Evolutionary conservation across 2,329 filamentous ascomycete genomes (phyloP).

Genomic region (Aspergillus amoenus): DNA sequence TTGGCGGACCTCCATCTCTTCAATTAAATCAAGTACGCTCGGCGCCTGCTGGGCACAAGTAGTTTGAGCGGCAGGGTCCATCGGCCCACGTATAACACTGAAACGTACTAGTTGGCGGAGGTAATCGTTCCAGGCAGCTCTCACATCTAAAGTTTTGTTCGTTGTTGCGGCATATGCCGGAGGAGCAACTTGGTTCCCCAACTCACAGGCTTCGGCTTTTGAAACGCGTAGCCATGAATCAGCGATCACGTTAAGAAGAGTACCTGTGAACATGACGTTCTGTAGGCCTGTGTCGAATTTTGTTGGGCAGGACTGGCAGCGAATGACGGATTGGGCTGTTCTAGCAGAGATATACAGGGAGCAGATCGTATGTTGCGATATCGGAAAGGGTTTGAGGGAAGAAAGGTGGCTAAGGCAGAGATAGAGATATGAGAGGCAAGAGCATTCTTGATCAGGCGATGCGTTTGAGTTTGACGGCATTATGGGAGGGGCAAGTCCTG

Average conservation of each 20-base stretch:
- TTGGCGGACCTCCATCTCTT: slow-evolving; percentile 44
- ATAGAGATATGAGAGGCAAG: slow-evolving; percentile 45
- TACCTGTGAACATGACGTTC: slow-evolving; percentile 49
- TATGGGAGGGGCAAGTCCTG: slow-evolving; percentile 21
- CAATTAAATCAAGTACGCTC: slow-evolving; percentile 37
- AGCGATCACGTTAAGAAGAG: slow-evolving; percentile 44
- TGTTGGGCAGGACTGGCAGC: slow-evolving; percentile 43
- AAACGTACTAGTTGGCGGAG: slow-evolving; percentile 37
- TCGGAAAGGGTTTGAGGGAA: slow-evolving; percentile 42
- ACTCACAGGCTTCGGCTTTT: slow-evolving; percentile 33
- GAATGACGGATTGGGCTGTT: slow-evolving; percentile 43
- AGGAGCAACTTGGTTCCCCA: slow-evolving; percentile 37
- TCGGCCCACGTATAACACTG: slow-evolving; percentile 34
- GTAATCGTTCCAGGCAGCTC: slow-evolving; percentile 38
- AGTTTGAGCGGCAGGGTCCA: slow-evolving; percentile 22
- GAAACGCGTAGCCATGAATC: slow-evolving; percentile 46
- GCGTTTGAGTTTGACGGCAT: slow-evolving; percentile 22
- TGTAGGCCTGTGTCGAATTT: slow-evolving; percentile 43
- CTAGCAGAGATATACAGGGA: slow-evolving; percentile 44
- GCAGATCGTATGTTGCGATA: slow-evolving; percentile 43
- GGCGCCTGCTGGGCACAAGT: slow-evolving; percentile 34
- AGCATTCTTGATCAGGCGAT: slow-evolving; percentile 30
- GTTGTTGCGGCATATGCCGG: slow-evolving; percentile 29
- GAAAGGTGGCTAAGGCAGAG: slow-evolving; percentile 45
- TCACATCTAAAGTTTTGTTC: slow-evolving; percentile 25